phyloP scores from a whole-genome alignment of 768 basidiomycete species.

The Russula compacta region DNA sequence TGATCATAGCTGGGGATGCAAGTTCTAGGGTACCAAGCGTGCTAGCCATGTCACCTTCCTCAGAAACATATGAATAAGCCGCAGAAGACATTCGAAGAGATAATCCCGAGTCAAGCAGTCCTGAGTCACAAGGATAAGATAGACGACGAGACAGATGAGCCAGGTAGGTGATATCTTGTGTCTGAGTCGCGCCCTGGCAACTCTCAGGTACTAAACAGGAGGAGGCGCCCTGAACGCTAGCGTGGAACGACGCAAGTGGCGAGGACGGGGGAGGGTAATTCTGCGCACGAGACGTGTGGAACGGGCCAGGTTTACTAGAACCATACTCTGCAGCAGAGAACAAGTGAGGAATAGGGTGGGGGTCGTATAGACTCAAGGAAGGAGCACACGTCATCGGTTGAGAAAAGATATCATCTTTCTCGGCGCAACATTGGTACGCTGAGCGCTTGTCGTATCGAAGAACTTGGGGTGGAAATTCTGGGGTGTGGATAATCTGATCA shows the following conservation, averaged over 20 bases:
- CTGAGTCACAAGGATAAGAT: constrained; percentile 13
- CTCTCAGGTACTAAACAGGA: neutral
- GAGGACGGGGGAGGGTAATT: constrained; percentile 13
- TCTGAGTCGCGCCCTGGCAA: neutral
- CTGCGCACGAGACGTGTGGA: constrained; percentile 8
- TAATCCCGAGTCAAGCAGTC: neutral
- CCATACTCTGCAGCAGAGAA: neutral
- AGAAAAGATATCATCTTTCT: constrained; percentile 1
- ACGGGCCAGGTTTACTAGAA: constrained; percentile 3
- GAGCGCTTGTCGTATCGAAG: constrained; percentile 16
- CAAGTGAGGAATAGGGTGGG: neutral
- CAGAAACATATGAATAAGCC: neutral
- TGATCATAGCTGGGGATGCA: constrained; percentile 18
- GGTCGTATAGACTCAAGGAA: neutral
- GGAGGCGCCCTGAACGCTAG: neutral
- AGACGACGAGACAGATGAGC: constrained; percentile 15
- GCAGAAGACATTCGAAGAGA: constrained; percentile 1
- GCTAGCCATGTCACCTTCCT: constrained; percentile 10
- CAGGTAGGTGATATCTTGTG: constrained; percentile 1
- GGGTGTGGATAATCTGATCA: constrained; percentile 27
- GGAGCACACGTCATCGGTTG: neutral
- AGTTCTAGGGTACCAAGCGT: constrained; percentile 11
- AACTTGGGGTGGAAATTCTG: constrained; percentile 24
- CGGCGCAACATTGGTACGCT: neutral
- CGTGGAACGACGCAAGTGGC: constrained; percentile 3